These are phyloP conservation scores for Pleurotus tuoliensis DNA, from an alignment of 768 basidiomycete species.

Conservation along the genomic window DNA sequence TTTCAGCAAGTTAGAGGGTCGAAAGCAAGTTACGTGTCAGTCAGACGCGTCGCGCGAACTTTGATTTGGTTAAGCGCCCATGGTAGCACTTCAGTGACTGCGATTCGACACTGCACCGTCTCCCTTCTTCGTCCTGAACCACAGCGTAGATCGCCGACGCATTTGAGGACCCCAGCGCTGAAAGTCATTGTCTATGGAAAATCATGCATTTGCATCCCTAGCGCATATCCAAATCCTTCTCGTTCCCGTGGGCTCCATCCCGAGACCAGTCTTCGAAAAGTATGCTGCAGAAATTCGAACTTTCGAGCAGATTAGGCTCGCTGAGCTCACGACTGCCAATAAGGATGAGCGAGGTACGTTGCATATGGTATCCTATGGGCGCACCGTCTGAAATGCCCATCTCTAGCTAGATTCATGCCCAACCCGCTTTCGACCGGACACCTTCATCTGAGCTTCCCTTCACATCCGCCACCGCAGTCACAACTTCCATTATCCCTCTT, in stretches of 20 bases:
- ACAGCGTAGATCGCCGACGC: not conserved
- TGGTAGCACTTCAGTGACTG: not conserved
- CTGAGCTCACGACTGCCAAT: constrained; percentile 77
- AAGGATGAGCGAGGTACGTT: constrained; percentile 71
- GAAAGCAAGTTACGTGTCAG: constrained; percentile 5
- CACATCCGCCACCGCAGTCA: constrained; percentile 68
- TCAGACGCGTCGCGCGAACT: constrained; percentile 8
- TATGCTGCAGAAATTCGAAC: constrained; percentile 72
- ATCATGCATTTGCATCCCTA: constrained; percentile 72
- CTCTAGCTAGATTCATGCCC: constrained; percentile 77
- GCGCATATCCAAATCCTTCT: constrained; percentile 85
- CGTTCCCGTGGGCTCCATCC: constrained; percentile 79
- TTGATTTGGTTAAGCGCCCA: constrained; percentile 5
- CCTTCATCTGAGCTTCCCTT: constrained; percentile 76
- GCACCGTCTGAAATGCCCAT: not conserved
- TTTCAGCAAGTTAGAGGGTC: constrained; percentile 1
- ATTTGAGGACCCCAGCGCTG: not conserved
- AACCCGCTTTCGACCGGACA: constrained; percentile 70
- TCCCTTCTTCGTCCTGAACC: too few relatives aligned
- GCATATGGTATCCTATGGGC: not conserved
- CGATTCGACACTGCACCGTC: too few relatives aligned
- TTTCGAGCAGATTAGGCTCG: constrained; percentile 70
- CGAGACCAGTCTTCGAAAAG: constrained; percentile 62
- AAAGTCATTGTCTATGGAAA: constrained; percentile 49
- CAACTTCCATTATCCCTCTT: constrained; percentile 70